phyloP scores from a whole-genome alignment of 2,329 filamentous ascomycete genomes.

The Tricladium varicosporioides region DNA sequence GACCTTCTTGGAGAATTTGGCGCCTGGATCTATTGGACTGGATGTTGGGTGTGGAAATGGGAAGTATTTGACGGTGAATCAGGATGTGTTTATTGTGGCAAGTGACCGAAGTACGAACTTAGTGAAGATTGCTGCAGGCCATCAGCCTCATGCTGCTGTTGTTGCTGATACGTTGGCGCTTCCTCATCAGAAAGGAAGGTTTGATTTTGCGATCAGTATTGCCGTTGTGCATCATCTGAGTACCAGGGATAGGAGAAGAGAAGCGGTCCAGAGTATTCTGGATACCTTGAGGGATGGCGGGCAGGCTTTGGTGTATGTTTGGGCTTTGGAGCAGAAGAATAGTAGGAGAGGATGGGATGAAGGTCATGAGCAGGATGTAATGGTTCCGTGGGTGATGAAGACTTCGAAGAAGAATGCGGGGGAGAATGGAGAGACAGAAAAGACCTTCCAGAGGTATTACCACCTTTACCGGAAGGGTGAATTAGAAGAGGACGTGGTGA shows the following conservation, averaged over 20 bases:
- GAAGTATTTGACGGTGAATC: slow-evolving; percentile 85
- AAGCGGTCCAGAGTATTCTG: slow-evolving; percentile 71
- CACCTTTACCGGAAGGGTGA: slow-evolving; percentile 88
- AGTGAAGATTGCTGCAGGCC: slow-evolving; percentile 47
- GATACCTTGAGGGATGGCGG: slow-evolving; percentile 60
- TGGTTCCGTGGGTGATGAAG: slow-evolving; percentile 88
- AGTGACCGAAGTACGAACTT: slow-evolving; percentile 74
- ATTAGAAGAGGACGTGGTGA: slow-evolving; percentile 73
- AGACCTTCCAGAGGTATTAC: slow-evolving; percentile 80
- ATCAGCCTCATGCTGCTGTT: slow-evolving; percentile 60
- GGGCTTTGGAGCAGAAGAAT: slow-evolving; percentile 88
- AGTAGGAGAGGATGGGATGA: slow-evolving; percentile 89
- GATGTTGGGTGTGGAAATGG: slow-evolving; percentile 97
- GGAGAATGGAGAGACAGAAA: slow-evolving; percentile 35
- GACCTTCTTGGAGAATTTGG: slow-evolving; percentile 65
- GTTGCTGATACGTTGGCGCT: slow-evolving; percentile 83
- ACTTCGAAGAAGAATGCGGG: slow-evolving; percentile 35
- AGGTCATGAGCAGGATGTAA: slow-evolving; percentile 80
- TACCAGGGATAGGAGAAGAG: slow-evolving; percentile 67
- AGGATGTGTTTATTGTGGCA: slow-evolving; percentile 73
- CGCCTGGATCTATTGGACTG: slow-evolving; percentile 73
- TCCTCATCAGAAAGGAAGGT: slow-evolving; percentile 65
- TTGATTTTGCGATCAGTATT: slow-evolving; percentile 92
- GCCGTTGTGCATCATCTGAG: slow-evolving; percentile 94
- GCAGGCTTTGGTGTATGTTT: slow-evolving; percentile 81